Base-by-base conservation (phyloP, 352 stramenopile genomes). In the Phytophthora litchii region DNA sequence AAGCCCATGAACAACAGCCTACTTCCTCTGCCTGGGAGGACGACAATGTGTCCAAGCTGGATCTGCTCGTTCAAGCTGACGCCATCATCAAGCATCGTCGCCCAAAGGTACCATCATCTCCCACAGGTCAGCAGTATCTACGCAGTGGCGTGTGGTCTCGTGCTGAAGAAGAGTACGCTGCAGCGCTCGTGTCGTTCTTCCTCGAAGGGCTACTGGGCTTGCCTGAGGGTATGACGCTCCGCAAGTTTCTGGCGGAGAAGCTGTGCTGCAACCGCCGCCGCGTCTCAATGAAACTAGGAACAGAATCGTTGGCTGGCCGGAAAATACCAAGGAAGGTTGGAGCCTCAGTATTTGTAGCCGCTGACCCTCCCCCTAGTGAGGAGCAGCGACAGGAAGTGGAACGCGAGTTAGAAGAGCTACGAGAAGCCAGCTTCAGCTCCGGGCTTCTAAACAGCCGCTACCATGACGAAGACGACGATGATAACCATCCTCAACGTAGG, bases 201-300 rank as follows among this genome's bases (percentile, higher is more conserved):
- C 58, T 89, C 4, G 52, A 78, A 38, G 82, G 82, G 4, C 56
- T 74, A 8, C 51, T 91, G 19, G 64, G 76, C 51, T 53, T 89
- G 29, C 61, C 64, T 0, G 74, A 86, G 38, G 79, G 80, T 47
- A 84, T 76, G 48, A 85, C 80, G 38, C 77, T 91, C 23, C 80
- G 79, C 49, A 87, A 84, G 56, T 91, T 85, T 55, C 44, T 91
- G 11, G 82, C 82, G 11, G 79, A 89, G 31, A 70, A 85, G 53
- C 64, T 91, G 16, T 65, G 69, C 58, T 91, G 82, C 70, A 86
- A 85, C 46, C 74, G 75, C 27, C 73, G 76, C 17, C 75, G 82
- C 17, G 74, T 91, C 16, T 86, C 76, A 27, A 91, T 87, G 72
- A 91, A 91, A 52, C 64, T 91, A 34, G 78, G 73, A 34, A 88